phyloP scores from a whole-genome alignment of 2,329 filamentous ascomycete genomes.

The Pseudogymnoascus sp. region DNA sequence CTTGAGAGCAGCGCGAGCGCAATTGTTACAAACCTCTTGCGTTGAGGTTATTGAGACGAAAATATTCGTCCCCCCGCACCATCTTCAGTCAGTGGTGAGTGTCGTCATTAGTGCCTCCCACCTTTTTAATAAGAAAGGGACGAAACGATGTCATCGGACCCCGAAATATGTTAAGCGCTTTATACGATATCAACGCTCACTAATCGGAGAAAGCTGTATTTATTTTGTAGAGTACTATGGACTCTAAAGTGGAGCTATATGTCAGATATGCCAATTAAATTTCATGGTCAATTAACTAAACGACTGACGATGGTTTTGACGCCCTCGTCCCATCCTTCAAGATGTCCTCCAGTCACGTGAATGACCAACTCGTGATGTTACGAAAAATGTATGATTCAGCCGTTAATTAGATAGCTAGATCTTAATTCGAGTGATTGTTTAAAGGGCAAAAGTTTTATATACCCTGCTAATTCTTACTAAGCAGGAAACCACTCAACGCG shows the following conservation, averaged over 20 bases:
- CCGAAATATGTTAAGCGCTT: not conserved
- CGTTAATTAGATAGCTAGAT: not conserved
- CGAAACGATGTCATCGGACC: not conserved
- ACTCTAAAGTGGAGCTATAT: not conserved
- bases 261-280: not conserved
- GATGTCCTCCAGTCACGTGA: not conserved
- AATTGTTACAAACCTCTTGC: not conserved
- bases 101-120: not conserved
- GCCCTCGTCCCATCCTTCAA: not conserved
- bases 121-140: not conserved
- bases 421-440: not conserved
- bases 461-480: too few species aligned
- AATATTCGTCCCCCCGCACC: not conserved
- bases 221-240: not conserved
- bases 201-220: not conserved
- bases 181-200: not conserved
- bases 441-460: too few species aligned
- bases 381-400: not conserved
- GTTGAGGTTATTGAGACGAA: not conserved
- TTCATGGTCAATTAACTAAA: not conserved
- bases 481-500: too few species aligned
- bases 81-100: not conserved
- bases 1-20: not conserved
- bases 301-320: not conserved
- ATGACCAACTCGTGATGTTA: not conserved